Base-by-base conservation (phyloP, 2,329 filamentous ascomycete species). In the Ophiostoma sp. region DNA sequence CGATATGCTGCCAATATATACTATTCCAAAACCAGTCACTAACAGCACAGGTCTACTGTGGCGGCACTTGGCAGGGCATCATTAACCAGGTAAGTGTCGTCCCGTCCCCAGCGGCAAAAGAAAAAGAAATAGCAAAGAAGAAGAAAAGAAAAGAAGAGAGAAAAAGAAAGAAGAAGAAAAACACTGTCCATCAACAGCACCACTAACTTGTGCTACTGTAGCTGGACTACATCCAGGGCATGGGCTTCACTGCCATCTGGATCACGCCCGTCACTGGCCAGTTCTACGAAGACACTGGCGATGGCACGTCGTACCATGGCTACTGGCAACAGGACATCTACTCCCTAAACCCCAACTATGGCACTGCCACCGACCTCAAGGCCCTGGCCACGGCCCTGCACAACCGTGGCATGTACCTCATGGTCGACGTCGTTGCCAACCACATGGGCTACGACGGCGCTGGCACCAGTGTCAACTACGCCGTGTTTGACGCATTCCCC, bases 141-240 rank as follows among this genome's bases (percentile, higher is more conserved):
- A 31, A 31, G 27, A 31, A 31, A 31, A 31, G 27, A 31, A 31
- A 31, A 31, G 1, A 31, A 31, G 3, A 31, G 27, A 31, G 27
- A 31, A 31, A 31, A 31, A 31, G 27, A 31, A 31, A 31, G 27
- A 31, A 31, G 27, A 31, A 31, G 27, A 31, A 31, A 31, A 31
- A 31, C 27, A 31, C 27, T 31, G 3, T 31, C 1, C 27, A 31
- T 31, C 36, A 13, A 39, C 10, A 39, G 11, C 36, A 39, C 6
- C 11, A 31, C 62, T 65, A 36, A 65, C 31, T 10, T 33, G 36
- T 39, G 17, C 27, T 39, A 8, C 8, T 39, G 1, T 52, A 73
- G 72, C 81, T 89, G 57, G 87, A 89, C 76, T 89, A 89, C 76
- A 89, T 89, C 76, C 81, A 86, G 75, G 82, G 82, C 67, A 85